Conservation (phyloP, 2,329 filamentous ascomycete species). For the Fusarium sp. region DNA sequence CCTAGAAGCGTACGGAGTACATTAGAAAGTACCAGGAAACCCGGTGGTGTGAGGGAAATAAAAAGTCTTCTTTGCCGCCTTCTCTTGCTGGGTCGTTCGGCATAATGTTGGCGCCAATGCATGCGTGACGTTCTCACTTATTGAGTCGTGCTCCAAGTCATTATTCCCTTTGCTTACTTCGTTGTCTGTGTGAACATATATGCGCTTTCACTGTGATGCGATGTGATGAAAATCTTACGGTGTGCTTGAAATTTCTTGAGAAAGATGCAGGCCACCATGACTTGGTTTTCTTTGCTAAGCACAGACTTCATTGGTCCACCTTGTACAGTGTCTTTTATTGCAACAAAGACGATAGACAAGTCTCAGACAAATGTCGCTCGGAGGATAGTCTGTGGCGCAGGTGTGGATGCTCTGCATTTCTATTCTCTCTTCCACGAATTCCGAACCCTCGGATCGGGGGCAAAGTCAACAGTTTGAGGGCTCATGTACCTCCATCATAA, state of each 20-base stretch:
- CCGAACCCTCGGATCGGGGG: constrained; percentile 1
- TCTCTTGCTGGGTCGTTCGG: constrained; percentile 24
- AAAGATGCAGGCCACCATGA: not conserved
- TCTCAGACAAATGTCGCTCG: constrained; percentile 9
- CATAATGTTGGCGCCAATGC: constrained; percentile 30
- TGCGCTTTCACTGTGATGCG: constrained; percentile 4
- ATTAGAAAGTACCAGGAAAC: constrained; percentile 15
- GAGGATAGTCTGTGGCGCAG: constrained; percentile 1
- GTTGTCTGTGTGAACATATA: constrained; percentile 1
- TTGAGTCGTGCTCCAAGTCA: constrained; percentile 4
- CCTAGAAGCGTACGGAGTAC: not conserved
- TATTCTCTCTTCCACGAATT: constrained; percentile 2
- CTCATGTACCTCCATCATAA: constrained; percentile 3
- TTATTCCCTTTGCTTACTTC: constrained; percentile 3
- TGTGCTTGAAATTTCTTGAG: constrained; percentile 19
- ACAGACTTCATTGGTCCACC: not conserved
- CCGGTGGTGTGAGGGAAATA: constrained; percentile 24
- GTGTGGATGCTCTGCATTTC: not conserved
- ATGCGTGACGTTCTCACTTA: constrained; percentile 30
- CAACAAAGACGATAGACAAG: constrained; percentile 5
- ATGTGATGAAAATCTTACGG: constrained; percentile 22
- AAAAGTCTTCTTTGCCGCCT: constrained; percentile 27
- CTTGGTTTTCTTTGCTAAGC: not conserved
- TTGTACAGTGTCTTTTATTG: constrained; percentile 4
- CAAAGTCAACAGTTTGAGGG: constrained; percentile 8